These are phyloP conservation scores for Crithidia thermophila DNA, from an alignment of 208 protist genomes.

Conservation along the genomic window DNA sequence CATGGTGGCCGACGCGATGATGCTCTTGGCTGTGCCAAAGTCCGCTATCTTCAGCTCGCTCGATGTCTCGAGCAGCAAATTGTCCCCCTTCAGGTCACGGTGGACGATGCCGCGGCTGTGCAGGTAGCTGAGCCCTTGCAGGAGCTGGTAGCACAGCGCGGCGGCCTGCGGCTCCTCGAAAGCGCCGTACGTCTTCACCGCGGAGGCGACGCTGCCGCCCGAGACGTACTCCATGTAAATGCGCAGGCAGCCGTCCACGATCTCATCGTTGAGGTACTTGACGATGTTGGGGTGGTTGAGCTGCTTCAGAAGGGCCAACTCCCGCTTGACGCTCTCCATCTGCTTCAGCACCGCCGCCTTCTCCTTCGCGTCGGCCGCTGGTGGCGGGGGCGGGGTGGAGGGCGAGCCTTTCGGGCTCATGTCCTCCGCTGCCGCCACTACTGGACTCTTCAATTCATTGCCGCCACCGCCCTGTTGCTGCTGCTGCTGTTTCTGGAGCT, in stretches of 20 bases:
- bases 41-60: slow-evolving; percentile 86
- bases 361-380: slow-evolving; percentile 1
- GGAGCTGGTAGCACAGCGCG: slow-evolving; percentile 79
- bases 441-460: too few relatives aligned
- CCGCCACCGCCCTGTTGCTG: too few relatives aligned
- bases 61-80: slow-evolving; percentile 82
- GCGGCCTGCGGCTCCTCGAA: slow-evolving; percentile 80
- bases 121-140: slow-evolving; percentile 83
- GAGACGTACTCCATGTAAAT: slow-evolving; percentile 95
- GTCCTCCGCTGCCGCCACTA: too few relatives aligned
- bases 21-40: slow-evolving; percentile 74
- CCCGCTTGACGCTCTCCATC: slow-evolving; percentile 50
- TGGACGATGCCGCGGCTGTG: slow-evolving; percentile 87
- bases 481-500: slow-evolving; percentile 10
- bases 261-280: slow-evolving; percentile 81
- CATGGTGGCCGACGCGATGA: slow-evolving; percentile 30
- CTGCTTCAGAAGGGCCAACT: slow-evolving; percentile 80
- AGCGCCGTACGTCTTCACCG: slow-evolving; percentile 75
- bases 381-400: slow-evolving; percentile 1
- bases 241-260: slow-evolving; percentile 65
- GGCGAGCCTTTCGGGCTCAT: background rate
- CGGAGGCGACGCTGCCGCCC: slow-evolving; percentile 85
- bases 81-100: slow-evolving; percentile 93
- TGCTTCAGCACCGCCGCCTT: slow-evolving; percentile 17
- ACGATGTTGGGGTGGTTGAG: slow-evolving; percentile 94